Evolutionary conservation across 2,329 filamentous ascomycete species (phyloP).

Genomic region (Ophiosphaerella herpotricha): DNA sequence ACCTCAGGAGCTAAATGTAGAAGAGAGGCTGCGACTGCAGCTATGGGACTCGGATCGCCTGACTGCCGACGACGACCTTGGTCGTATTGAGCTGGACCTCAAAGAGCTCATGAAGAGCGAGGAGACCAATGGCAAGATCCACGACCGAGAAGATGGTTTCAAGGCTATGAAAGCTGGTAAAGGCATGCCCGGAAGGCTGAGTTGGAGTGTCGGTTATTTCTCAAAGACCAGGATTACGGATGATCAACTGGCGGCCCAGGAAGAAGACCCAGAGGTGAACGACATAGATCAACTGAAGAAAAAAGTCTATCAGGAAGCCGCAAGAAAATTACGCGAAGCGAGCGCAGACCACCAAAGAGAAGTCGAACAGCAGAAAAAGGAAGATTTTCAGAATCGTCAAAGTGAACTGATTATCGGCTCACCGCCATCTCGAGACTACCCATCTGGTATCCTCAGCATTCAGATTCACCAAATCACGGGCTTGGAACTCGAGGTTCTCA

Average conservation of each 20-base stretch:
- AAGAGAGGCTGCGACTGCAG: constrained; percentile 70
- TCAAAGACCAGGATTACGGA: constrained; percentile 67
- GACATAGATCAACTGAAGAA: constrained; percentile 63
- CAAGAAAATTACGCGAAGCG: constrained; percentile 69
- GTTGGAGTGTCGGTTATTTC: constrained; percentile 75
- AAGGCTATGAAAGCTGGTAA: constrained; percentile 67
- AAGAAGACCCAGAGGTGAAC: constrained; percentile 61
- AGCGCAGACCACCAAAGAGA: constrained; percentile 64
- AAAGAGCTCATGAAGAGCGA: constrained; percentile 66
- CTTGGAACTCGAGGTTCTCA: constrained; percentile 64
- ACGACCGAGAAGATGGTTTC: constrained; percentile 68
- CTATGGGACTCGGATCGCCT: constrained; percentile 77
- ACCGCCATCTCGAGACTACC: constrained; percentile 65
- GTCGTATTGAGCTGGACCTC: constrained; percentile 71
- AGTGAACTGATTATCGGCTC: constrained; percentile 71
- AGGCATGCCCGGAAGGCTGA: constrained; percentile 69
- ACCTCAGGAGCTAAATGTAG: constrained; percentile 71
- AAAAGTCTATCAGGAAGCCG: constrained; percentile 58
- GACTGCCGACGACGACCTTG: constrained; percentile 75
- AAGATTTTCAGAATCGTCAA: constrained; percentile 63
- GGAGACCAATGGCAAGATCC: constrained; percentile 65
- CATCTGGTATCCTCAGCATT: constrained; percentile 70
- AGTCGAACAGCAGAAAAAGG: constrained; percentile 68
- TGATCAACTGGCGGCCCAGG: constrained; percentile 66
- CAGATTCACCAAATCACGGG: constrained; percentile 76